Evolutionary conservation across 768 basidiomycete species (phyloP).

Genomic region (Amanita inopinata): DNA sequence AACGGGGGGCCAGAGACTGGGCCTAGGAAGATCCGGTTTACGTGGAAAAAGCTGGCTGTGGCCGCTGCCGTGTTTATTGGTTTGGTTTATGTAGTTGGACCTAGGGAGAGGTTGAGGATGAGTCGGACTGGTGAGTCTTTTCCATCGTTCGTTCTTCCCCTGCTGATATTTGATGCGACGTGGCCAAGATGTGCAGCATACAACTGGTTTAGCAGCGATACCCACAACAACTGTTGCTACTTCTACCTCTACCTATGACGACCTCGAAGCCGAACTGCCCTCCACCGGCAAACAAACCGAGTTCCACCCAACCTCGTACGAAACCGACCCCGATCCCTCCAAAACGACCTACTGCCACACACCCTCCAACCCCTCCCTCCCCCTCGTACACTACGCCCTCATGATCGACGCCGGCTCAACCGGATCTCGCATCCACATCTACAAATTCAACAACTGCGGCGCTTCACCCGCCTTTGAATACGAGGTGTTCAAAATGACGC

Average conservation of each 20-base stretch:
- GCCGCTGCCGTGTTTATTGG: conserved; percentile 46
- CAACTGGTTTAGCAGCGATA: background rate
- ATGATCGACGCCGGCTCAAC: conserved; percentile 99
- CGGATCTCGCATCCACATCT: conserved; percentile 94
- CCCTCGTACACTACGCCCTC: conserved; percentile 83
- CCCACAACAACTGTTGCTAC: conserved; percentile 8
- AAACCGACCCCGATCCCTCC: conserved; percentile 64
- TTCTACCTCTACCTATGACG: conserved; percentile 10
- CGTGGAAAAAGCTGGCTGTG: conserved; percentile 63
- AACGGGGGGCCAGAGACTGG: background rate
- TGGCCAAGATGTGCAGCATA: too few relatives aligned
- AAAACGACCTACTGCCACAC: conserved; percentile 66
- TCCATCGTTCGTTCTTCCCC: background rate
- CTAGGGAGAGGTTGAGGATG: conserved; percentile 24
- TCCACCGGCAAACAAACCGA: conserved; percentile 10
- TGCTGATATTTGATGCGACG: too few relatives aligned
- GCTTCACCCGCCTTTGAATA: conserved; percentile 76
- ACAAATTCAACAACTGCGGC: conserved; percentile 93
- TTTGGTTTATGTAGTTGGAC: conserved; percentile 61
- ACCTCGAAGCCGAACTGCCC: conserved; percentile 8
- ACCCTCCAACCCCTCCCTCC: conserved; percentile 33
- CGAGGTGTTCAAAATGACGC: conserved; percentile 80
- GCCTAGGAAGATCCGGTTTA: conserved; percentile 22
- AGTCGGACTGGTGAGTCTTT: conserved; percentile 10
- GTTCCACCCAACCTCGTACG: conserved; percentile 45